Evolutionary conservation across 306 rosid species (phyloP).

Genomic region (Argentina anserina): DNA sequence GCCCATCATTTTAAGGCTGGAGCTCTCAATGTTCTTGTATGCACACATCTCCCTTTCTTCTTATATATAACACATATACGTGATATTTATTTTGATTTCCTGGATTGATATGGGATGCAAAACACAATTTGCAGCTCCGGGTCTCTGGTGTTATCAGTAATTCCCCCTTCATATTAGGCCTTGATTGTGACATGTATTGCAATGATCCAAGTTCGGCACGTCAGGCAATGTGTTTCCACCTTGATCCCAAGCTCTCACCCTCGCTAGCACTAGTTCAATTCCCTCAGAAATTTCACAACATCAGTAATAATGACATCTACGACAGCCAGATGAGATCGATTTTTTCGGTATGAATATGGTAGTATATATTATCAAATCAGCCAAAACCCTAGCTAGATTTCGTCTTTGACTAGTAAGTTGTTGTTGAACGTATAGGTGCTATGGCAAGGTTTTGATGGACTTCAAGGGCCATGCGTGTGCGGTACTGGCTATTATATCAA

Average conservation of each 20-base stretch:
- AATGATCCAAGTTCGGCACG: constrained; percentile 61
- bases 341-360: constrained; percentile 30
- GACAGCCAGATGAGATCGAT: constrained; percentile 45
- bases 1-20: constrained; percentile 76
- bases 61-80: neutral
- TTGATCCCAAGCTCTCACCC: constrained; percentile 53
- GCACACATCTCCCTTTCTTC: neutral
- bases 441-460: constrained; percentile 58
- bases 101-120: neutral
- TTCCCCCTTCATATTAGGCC: constrained; percentile 52
- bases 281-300: constrained; percentile 53
- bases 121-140: constrained; percentile 40
- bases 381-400: neutral
- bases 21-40: constrained; percentile 66
- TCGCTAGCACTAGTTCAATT: constrained; percentile 63
- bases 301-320: constrained; percentile 55
- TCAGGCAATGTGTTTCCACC: constrained; percentile 74
- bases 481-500: constrained; percentile 59
- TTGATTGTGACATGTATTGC: constrained; percentile 84
- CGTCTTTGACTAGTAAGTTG: neutral
- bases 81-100: neutral
- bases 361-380: neutral
- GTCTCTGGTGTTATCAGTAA: constrained; percentile 66
- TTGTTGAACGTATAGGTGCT: constrained; percentile 21
- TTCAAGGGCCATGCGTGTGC: constrained; percentile 50